Evolutionary conservation across 805 yeast genomes (phyloP), one percentile per base, ranked within the genome.

Genomic region (Saccharomyces jurei): DNA sequence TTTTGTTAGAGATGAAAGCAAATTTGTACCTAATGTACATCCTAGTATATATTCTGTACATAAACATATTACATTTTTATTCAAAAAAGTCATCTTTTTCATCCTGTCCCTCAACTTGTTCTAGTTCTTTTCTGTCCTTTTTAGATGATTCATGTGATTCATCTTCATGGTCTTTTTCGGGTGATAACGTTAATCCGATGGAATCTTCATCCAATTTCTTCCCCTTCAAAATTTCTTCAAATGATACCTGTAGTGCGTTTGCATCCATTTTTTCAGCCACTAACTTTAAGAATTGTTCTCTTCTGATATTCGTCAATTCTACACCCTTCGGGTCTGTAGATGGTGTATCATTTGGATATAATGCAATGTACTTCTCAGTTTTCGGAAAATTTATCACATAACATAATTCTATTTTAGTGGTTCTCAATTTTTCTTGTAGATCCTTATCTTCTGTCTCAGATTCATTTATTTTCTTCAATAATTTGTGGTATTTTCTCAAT

Each of bases 331-430:
- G 52, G n/a, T 61, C 62, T 14, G 56, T 60, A n/a, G 56, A 56
- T 25, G 61, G 67, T 63, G 90, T 89, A 67, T 81, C 66, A 10
- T 52, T 41, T 64, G 94, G 90, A 68, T 82, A 91, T 56, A 91
- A 70, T 0, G 97, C 81, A 36, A 88, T 80, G 68, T 91, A 91
- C 71, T 89, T 90, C 63, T 81, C 83, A 51, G 83, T 79, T 63
- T 80, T 82, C 32, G 98, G 97, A 74, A 82, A 91, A 65, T 85
- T 78, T 17, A 83, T 77, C 11, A 84, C 82, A 67, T 91, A 91
- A 31, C 87, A 87, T 28, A 86, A 71, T 62, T 90, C 96, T 8
- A 83, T 71, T 62, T 84, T 85, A 53, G 81, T 73, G 58, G 84
- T 83, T 51, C 68, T 69, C 44, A 87, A 64, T 46, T 74, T 74